These are phyloP conservation scores for Fusarium scirpi DNA, from an alignment of 2,329 filamentous ascomycete species.

Conservation along the genomic window DNA sequence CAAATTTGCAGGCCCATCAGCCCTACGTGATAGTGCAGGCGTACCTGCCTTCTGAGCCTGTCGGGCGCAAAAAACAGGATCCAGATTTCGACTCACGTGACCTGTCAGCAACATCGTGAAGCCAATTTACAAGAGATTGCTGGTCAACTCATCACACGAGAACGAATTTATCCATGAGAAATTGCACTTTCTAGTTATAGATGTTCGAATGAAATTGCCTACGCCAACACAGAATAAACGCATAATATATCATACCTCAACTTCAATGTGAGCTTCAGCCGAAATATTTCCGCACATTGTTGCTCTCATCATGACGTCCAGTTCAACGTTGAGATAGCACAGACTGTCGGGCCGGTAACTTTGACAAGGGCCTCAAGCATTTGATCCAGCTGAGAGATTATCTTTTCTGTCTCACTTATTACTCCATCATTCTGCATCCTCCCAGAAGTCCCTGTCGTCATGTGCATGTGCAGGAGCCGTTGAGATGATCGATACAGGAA, in stretches of 20 bases:
- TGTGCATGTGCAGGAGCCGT: too few relatives aligned
- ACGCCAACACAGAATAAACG: background rate
- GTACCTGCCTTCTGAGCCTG: background rate
- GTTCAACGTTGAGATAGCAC: background rate
- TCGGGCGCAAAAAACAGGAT: background rate
- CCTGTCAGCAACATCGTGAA: conserved; percentile 3
- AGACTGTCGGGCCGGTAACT: background rate
- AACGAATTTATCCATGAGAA: background rate
- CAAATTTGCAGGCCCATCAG: background rate
- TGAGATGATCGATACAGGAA: background rate
- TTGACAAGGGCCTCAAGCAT: background rate
- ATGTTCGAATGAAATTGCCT: background rate
- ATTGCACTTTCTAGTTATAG: background rate
- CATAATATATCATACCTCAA: background rate
- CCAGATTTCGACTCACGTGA: conserved; percentile 20
- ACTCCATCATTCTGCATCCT: background rate
- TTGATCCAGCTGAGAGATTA: background rate
- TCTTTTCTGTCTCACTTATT: background rate
- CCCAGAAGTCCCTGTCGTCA: background rate
- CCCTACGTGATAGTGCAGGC: background rate
- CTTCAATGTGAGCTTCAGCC: background rate
- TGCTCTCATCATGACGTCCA: background rate
- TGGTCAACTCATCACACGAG: too few relatives aligned
- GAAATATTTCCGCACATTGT: background rate
- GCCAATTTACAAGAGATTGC: too few relatives aligned